Evolutionary conservation across 2,329 filamentous ascomycete genomes (phyloP), one percentile per base, ranked within the genome.

Genomic region (Aspergillus candidus): DNA sequence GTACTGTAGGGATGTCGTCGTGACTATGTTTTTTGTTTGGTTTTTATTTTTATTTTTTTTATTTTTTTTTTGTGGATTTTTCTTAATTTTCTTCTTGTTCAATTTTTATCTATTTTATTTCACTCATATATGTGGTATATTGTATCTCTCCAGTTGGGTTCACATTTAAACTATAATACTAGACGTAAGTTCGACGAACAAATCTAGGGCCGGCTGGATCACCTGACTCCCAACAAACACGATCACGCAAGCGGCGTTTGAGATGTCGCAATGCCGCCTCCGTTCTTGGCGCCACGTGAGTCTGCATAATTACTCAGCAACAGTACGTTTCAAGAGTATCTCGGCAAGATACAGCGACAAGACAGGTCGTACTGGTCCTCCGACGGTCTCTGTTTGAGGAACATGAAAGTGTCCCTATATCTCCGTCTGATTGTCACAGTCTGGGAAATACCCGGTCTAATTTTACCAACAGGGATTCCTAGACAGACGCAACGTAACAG

Each of bases 231-330:
- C 35, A 32, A 22, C 27, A 22, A 5, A n/a, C 4, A 27, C 32
- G 52, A 59, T 54, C 55, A 59, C 56, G 56, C 54, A 57, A 60
- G 47, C 50, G 35, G 44, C 37, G 41, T 43, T 47, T 44, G 35
- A 43, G 43, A 56, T 57, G 55, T 55, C 55, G 54, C 57, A 55
- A 57, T 60, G 27, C 18, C 35, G 32, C 41, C 38, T 49, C 30
- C 33, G 40, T 47, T 47, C 47, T 35, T 40, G 35, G 35, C 30
- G 35, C 18, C 32, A 32, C 7, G 31, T 29, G 36, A 15, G 29
- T 27, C 33, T 30, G n/a, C 17, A 42, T 14, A n/a, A 8, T 13
- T 12, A 27, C 22, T 27, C 4, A 27, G 22, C 22, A 8, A 6
- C 22, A 10, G 22, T 7, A 27, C 3, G 22, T 27, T 27, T 3